Evolutionary conservation across 257 asterid species (phyloP).

Genomic region (Jacaranda mimosifolia): DNA sequence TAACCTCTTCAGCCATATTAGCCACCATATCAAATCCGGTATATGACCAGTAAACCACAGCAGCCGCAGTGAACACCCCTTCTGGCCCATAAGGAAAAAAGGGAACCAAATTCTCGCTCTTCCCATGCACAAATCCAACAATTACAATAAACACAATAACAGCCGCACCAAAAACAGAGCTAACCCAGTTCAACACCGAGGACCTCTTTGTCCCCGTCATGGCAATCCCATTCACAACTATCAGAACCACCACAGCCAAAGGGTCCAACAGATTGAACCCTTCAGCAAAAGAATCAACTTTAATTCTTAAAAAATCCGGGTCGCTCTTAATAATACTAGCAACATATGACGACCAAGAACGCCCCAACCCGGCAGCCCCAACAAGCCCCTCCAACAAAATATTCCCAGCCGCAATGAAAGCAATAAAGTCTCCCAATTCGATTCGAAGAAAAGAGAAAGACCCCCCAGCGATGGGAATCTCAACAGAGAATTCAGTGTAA

Average conservation of each 20-base stretch:
- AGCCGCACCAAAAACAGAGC: conserved; percentile 59
- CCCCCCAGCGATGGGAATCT: conserved; percentile 92
- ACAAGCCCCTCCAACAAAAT: conserved; percentile 84
- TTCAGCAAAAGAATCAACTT: conserved; percentile 62
- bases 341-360: conserved; percentile 91
- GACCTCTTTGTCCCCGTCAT: conserved; percentile 76
- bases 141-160: conserved; percentile 79
- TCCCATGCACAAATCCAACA: conserved; percentile 74
- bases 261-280: conserved; percentile 93
- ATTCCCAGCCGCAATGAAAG: conserved; percentile 91
- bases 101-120: conserved; percentile 66
- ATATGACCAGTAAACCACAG: conserved; percentile 94
- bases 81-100: conserved; percentile 78
- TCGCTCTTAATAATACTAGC: conserved; percentile 65
- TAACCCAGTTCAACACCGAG: conserved; percentile 71
- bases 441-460: conserved; percentile 87
- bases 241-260: conserved; percentile 67
- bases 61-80: conserved; percentile 86
- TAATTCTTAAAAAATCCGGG: conserved; percentile 70
- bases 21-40: conserved; percentile 97
- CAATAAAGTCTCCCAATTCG: conserved; percentile 92
- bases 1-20: conserved; percentile 95
- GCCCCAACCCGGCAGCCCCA: conserved; percentile 95
- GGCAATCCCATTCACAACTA: conserved; percentile 72
- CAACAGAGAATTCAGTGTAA: conserved; percentile 92